Evolutionary conservation across 1,284 basidiomycete genomes (phyloP), one percentile per base, ranked within the genome.

Genomic region (Volvariella surrecta): DNA sequence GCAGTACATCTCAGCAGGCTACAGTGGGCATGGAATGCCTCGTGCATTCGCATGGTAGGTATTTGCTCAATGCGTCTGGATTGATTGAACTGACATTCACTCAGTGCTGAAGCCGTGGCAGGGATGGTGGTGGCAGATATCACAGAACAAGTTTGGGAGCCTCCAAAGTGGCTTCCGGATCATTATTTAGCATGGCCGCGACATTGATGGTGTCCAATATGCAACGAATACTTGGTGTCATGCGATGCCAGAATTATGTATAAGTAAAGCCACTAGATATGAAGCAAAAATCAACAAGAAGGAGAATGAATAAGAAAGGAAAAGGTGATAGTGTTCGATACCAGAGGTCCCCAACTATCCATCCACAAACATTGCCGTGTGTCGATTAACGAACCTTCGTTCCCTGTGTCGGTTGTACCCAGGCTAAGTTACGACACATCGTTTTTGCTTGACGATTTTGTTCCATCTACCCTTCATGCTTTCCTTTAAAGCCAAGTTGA

Each of bases 401-500:
- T 6, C 24, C 11, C 24, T 11, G 11, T 11, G 11, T 6, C 24
- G 11, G 6, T 6, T 11, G 24, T 11, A 6, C 24, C 6, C 24
- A n/a, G 24, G 6, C 41, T 54, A 93, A 52, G 88, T 72, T 43
- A 95, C 70, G 45, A 91, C 74, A 68, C 92, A 96, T 54, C 78
- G 76, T 60, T 72, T 72, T 59, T 81, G 73, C 60, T 78, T 84
- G 41, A 81, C 74, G 53, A 77, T 80, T 66, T 82, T 84, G 35
- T 79, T 76, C 79, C 84, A 82, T 48, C 74, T 68, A 15, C 80
- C 74, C 52, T 74, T 80, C 77, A 94, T 75, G 56, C 90, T 89
- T 70, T 95, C 90, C 59, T 79, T 79, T 43, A 97, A 67, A 3
- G 95, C 95, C 7, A 88, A 76, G 48, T 86, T 79, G 63, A 99